These are phyloP conservation scores for Oryza glaberrima DNA, from an alignment of 176 grass and related monocot species.

Conservation along the genomic window DNA sequence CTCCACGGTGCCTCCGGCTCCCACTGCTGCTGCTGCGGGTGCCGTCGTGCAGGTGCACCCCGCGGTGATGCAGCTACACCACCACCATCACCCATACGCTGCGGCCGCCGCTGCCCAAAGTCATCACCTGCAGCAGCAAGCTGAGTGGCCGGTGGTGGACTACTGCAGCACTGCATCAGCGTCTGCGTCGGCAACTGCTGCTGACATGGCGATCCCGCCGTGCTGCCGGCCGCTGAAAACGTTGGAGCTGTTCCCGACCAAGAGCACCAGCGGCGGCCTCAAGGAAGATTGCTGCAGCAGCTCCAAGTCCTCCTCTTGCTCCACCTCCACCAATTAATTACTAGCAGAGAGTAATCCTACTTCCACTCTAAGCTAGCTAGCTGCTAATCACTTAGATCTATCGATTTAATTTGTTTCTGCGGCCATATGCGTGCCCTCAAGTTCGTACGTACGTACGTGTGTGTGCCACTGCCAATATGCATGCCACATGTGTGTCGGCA, in stretches of 20 bases:
- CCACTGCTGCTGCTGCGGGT: background rate
- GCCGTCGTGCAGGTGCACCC: conserved; percentile 20
- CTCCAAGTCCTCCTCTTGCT: conserved; percentile 93
- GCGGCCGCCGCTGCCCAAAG: background rate
- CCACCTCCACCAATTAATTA: conserved; percentile 77
- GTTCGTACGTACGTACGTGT: no score
- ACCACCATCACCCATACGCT: conserved; percentile 39
- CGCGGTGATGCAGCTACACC: conserved; percentile 50
- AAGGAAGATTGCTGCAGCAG: conserved; percentile 85
- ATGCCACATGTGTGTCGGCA: no score
- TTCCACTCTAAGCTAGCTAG: no score
- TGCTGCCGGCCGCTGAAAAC: conserved; percentile 76
- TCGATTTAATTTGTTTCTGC: no score
- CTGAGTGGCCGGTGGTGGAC: conserved; percentile 48
- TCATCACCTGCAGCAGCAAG: conserved; percentile 19
- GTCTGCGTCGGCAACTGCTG: background rate
- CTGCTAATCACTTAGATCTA: no score
- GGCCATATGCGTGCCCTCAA: no score
- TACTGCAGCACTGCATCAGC: background rate
- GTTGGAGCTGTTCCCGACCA: conserved; percentile 85
- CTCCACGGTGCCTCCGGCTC: background rate
- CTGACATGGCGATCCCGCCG: conserved; percentile 35
- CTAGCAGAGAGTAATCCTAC: no score
- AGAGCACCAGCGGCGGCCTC: conserved; percentile 70
- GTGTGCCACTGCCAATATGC: no score